A percentile compares a stretch with the other conserved stretches of the same genome.
Evolutionary conservation across 2,329 filamentous ascomycete species (phyloP).

Genomic region (Hymenoscyphus fructigenus): DNA sequence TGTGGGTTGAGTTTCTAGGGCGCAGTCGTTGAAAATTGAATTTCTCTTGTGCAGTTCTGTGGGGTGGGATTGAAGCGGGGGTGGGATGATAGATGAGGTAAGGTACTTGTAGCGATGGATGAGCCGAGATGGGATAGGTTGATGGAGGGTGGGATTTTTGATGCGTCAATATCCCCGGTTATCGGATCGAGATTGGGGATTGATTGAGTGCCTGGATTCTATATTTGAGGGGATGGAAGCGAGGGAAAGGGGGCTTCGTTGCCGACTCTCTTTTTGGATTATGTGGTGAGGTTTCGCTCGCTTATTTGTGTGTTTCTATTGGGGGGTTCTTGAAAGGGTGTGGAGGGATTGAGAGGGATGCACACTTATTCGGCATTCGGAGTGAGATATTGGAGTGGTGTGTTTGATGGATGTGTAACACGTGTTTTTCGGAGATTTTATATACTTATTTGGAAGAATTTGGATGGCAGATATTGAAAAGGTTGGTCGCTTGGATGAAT

Average conservation of each 20-base stretch:
- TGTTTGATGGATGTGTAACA: not conserved
- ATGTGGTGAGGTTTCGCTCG: not conserved
- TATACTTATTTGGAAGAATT: not conserved
- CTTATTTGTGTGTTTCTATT: not conserved
- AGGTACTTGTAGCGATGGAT: not conserved
- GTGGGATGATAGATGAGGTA: not conserved
- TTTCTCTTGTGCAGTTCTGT: not conserved
- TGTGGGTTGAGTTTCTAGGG: not conserved
- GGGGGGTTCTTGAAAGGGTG: not conserved
- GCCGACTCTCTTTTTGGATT: not conserved
- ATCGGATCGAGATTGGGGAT: not conserved
- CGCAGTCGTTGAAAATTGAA: not conserved
- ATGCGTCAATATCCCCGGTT: not conserved
- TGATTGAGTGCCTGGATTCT: not conserved
- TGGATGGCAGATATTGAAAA: too few species aligned
- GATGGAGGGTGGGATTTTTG: not conserved
- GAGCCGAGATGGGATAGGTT: not conserved
- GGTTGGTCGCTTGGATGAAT: not conserved
- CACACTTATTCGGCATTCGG: not conserved
- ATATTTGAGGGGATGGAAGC: too few species aligned
- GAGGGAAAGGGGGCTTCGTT: too few species aligned
- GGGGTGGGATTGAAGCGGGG: not conserved
- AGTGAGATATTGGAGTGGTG: not conserved
- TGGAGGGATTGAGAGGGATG: not conserved
- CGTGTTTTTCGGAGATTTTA: not conserved